Evolutionary conservation across 1,139 yeast genomes (phyloP).

Genomic region (Yamadazyma triangularis): DNA sequence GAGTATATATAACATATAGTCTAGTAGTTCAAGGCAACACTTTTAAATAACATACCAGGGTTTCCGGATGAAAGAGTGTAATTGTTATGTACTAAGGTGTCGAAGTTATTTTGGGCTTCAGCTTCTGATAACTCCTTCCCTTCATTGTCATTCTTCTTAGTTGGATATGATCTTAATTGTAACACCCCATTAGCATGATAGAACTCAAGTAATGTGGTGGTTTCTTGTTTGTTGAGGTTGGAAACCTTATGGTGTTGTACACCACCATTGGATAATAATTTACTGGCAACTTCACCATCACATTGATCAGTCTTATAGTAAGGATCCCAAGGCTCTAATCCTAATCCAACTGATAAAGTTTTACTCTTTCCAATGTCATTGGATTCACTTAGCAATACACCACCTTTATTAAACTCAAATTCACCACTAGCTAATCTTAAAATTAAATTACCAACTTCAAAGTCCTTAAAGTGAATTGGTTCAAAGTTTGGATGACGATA

Average conservation of each 20-base stretch:
- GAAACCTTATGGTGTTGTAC: conserved; percentile 46
- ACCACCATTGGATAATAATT: conserved; percentile 43
- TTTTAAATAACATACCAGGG: conserved; percentile 60
- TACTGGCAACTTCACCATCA: conserved; percentile 51
- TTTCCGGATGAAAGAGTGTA: conserved; percentile 76
- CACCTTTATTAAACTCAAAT: conserved; percentile 51
- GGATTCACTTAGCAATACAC: conserved; percentile 62
- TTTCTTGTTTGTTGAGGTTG: conserved; percentile 52
- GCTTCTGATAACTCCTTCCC: conserved; percentile 15
- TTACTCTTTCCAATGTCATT: conserved; percentile 15
- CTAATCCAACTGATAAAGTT: conserved; percentile 62
- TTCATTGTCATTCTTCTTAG: conserved; percentile 18
- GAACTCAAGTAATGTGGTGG: conserved; percentile 48
- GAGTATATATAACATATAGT: too few species aligned
- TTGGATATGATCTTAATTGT: conserved; percentile 37
- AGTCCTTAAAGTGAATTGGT: conserved; percentile 55
- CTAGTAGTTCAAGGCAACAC: conserved; percentile 25
- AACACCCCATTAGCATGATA: conserved; percentile 55
- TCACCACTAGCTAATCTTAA: conserved; percentile 57
- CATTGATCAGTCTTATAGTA: conserved; percentile 49
- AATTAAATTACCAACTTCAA: conserved; percentile 64
- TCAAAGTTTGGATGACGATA: conserved; percentile 59
- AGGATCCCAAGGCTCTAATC: conserved; percentile 50
- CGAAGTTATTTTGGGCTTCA: conserved; percentile 12
- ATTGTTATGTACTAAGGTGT: conserved; percentile 45